phyloP scores from a whole-genome alignment of 331 rosid species.

The Arachis monticola region DNA sequence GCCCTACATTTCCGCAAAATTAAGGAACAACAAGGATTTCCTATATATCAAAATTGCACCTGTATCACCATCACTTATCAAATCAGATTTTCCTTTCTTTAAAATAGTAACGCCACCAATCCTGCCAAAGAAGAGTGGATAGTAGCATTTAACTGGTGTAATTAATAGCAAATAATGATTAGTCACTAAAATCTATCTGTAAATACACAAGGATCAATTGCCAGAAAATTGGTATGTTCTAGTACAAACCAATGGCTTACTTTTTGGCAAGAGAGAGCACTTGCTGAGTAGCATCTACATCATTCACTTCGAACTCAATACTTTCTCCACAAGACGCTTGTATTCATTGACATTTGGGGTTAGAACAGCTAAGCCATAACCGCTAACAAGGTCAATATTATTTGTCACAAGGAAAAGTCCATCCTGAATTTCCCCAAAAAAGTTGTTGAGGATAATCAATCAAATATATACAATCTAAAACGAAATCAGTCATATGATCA shows the following conservation, averaged over 20 bases:
- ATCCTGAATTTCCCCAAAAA: conserved; percentile 59
- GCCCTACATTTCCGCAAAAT: neutral
- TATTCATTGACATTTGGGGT: conserved; percentile 90
- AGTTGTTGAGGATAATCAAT: neutral
- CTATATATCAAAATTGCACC: conserved; percentile 52
- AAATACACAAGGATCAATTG: conserved; percentile 17
- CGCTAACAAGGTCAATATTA: conserved; percentile 73
- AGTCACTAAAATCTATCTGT: conserved; percentile 20
- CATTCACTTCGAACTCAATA: conserved; percentile 59
- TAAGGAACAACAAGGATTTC: conserved; percentile 1
- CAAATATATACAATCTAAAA: conserved; percentile 15
- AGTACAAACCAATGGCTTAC: conserved; percentile 42
- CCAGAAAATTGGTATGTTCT: conserved; percentile 2
- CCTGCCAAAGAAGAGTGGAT: conserved; percentile 56
- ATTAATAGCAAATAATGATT: conserved; percentile 2
- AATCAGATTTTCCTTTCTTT: conserved; percentile 78
- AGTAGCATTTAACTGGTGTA: conserved; percentile 11
- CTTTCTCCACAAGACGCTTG: conserved; percentile 78
- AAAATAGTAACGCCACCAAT: conserved; percentile 86
- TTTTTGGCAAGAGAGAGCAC: conserved; percentile 66
- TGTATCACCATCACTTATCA: conserved; percentile 82
- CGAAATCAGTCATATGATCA: conserved; percentile 24
- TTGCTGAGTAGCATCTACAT: conserved; percentile 58
- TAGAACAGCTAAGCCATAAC: conserved; percentile 80
- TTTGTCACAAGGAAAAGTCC: conserved; percentile 86